These are phyloP conservation scores for Aspergillus olivimuriae DNA, from an alignment of 495 filamentous ascomycete genomes.

Conservation along the genomic window DNA sequence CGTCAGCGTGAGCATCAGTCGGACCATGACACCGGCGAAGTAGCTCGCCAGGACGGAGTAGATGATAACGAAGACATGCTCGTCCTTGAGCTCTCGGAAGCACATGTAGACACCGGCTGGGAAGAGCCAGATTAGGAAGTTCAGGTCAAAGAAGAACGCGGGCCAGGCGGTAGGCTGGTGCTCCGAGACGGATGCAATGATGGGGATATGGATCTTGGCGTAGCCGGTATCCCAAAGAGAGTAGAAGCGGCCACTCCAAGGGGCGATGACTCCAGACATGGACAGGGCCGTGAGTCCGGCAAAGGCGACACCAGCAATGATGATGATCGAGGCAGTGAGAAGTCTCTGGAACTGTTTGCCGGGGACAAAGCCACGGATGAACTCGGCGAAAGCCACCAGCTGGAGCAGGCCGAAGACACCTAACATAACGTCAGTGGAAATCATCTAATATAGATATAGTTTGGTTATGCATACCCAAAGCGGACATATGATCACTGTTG, in stretches of 20 bases:
- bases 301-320: slow-evolving; percentile 67
- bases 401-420: slow-evolving; percentile 96
- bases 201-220: slow-evolving; percentile 98
- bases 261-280: slow-evolving; percentile 83
- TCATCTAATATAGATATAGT: neutral
- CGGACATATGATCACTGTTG: slow-evolving; percentile 98
- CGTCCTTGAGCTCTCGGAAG: slow-evolving; percentile 87
- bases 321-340: slow-evolving; percentile 70
- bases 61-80: slow-evolving; percentile 98
- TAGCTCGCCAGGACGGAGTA: slow-evolving; percentile 94
- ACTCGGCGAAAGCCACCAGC: slow-evolving; percentile 89
- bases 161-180: slow-evolving; percentile 99
- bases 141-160: slow-evolving; percentile 98
- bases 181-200: slow-evolving; percentile 98
- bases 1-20: slow-evolving; percentile 95
- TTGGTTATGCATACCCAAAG: slow-evolving; percentile 63
- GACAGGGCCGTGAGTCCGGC: slow-evolving; percentile 75
- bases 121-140: slow-evolving; percentile 98
- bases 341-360: slow-evolving; percentile 90
- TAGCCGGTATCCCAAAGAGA: slow-evolving; percentile 99
- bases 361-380: slow-evolving; percentile 76
- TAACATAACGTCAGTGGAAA: slow-evolving; percentile 25
- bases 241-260: slow-evolving; percentile 99
- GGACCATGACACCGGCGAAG: slow-evolving; percentile 99
- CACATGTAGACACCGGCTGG: slow-evolving; percentile 98